Conservation (phyloP, 1,139 yeast species). For the Candida sojae region DNA sequence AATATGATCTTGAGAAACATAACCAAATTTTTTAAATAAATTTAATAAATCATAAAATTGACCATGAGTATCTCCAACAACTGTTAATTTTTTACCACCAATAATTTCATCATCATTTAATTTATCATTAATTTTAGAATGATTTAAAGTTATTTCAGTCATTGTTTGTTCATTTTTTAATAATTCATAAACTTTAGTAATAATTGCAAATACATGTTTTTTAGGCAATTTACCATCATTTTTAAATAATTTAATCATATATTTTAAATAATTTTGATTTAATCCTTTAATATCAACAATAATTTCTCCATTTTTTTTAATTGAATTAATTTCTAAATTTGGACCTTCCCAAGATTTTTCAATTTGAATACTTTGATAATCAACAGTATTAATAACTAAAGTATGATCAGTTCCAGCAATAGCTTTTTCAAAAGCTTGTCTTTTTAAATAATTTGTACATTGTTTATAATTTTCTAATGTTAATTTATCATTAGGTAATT, state of each 20-base stretch:
- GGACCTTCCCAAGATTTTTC: conserved; percentile 73
- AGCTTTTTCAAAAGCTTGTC: conserved; percentile 83
- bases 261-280: conserved; percentile 54
- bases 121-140: conserved; percentile 19
- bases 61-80: conserved; percentile 98
- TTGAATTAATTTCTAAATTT: conserved; percentile 41
- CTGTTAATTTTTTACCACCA: conserved; percentile 57
- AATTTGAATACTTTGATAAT: conserved; percentile 51
- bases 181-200: conserved; percentile 69
- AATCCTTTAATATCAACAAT: conserved; percentile 34
- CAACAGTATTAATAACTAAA: conserved; percentile 39
- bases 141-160: conserved; percentile 65
- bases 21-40: conserved; percentile 73
- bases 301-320: conserved; percentile 21
- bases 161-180: conserved; percentile 69
- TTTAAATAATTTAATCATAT: conserved; percentile 69
- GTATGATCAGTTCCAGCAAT: conserved; percentile 64
- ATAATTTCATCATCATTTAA: conserved; percentile 20
- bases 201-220: conserved; percentile 80
- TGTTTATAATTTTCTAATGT: conserved; percentile 67
- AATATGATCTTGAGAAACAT: conserved; percentile 64
- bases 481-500: conserved; percentile 68
- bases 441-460: conserved; percentile 67
- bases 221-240: conserved; percentile 75
- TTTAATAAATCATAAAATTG: conserved; percentile 89